phyloP scores from a whole-genome alignment of 2,329 filamentous ascomycete species.

The Phialocephala subalpina region DNA sequence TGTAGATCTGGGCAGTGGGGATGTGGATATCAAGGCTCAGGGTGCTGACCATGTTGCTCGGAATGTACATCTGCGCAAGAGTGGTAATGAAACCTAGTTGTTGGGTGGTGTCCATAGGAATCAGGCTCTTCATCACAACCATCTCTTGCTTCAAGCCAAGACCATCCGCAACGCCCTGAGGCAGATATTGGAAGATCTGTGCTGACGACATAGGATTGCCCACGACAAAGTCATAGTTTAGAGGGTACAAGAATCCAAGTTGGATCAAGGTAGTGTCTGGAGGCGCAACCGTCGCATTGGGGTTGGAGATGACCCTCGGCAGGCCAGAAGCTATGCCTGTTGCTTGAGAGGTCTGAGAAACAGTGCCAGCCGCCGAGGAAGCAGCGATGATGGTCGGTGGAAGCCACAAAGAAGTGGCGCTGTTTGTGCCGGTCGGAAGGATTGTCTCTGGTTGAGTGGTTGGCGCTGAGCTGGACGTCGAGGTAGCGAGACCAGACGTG shows the following conservation, averaged over 20 bases:
- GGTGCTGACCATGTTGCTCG: conserved; percentile 70
- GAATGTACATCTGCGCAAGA: conserved; percentile 79
- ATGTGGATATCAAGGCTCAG: conserved; percentile 75
- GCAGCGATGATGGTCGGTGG: conserved; percentile 38
- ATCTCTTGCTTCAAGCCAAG: conserved; percentile 57
- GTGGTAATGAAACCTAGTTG: conserved; percentile 84
- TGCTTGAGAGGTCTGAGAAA: conserved; percentile 26
- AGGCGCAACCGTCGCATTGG: conserved; percentile 36
- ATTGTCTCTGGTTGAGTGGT: conserved; percentile 28
- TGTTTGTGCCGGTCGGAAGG: conserved; percentile 39
- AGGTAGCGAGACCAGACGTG: conserved; percentile 5
- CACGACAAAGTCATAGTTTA: conserved; percentile 88
- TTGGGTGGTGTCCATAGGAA: conserved; percentile 76
- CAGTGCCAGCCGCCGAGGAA: conserved; percentile 30
- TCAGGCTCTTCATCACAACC: conserved; percentile 73
- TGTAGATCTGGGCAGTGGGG: conserved; percentile 78
- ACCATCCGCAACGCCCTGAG: conserved; percentile 63
- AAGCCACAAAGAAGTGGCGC: conserved; percentile 38
- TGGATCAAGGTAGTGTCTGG: conserved; percentile 77
- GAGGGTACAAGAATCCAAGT: conserved; percentile 80
- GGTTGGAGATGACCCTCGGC: conserved; percentile 41
- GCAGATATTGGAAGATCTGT: conserved; percentile 86
- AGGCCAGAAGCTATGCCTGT: conserved; percentile 39
- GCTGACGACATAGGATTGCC: conserved; percentile 74
- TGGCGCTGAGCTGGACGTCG: conserved; percentile 19